Base-by-base conservation (phyloP, 2,329 filamentous ascomycete genomes). In the Talaromyces pinophilus region DNA sequence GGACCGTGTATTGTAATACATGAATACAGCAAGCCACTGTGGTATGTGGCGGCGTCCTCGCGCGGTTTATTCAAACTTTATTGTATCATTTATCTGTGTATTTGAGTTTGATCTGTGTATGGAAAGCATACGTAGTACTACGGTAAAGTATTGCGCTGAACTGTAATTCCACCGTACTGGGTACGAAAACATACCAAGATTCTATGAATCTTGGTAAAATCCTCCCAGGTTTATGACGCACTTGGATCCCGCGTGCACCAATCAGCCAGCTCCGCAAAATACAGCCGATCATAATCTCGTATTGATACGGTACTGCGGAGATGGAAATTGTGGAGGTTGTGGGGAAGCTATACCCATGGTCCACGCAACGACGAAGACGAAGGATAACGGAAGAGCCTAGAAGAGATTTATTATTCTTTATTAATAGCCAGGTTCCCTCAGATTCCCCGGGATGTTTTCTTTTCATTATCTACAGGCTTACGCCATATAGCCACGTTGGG, bases 21-120 rank as follows among this genome's bases (percentile, higher is more conserved):
- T 4, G 25, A 25, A 25, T 25, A 25, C 35, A 28, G n/a, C 28
- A 60, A 60, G 57, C 57, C 57, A 60, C 38, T n/a, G 57, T 19
- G 55, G 25, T 44, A 30, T 44, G 57, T 60, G 57, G 57, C 57
- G 57, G 57, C 57, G 40, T 42, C 19, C 57, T 28, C 57, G 22
- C 40, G 8, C 2, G 25, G 15, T 48, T 48, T 25, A 25, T 25
- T 25, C 25, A 25, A 25, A 25, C 25, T 25, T 25, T 25, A 25
- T 25, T 25, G 25, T 25, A 25, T 25, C 25, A 25, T 6, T 25
- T 22, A 1, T 8, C 3, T 48, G 46, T 17, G 25, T 28, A 52
- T 28, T 28, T 52, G 48, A 28, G 48, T 28, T 52, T 52, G 48
- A 52, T 28, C 22, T 25, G 13, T 22, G 48, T 28, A 30, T 48